phyloP scores from a whole-genome alignment of 148 eudicot genomes.

The Suaeda aralocaspica region DNA sequence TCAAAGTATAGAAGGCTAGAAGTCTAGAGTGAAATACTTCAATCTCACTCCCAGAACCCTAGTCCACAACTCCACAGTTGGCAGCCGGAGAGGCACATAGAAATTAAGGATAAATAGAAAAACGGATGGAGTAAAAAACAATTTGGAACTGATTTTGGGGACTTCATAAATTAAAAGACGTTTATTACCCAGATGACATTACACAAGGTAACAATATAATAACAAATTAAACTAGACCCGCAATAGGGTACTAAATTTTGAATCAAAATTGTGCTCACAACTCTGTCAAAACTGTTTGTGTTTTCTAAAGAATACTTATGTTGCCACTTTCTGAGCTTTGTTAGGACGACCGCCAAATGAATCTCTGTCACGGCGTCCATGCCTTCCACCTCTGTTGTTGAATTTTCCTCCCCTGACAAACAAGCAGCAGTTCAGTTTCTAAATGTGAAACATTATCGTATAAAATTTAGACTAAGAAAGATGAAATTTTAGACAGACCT shows the following conservation, averaged over 20 bases:
- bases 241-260: neutral
- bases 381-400: slow-evolving; percentile 49
- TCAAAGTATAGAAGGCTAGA: too few species aligned
- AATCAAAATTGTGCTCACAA: slow-evolving; percentile 15
- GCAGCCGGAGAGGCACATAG: too few species aligned
- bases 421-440: slow-evolving; percentile 9
- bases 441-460: neutral
- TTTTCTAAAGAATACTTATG: slow-evolving; percentile 15
- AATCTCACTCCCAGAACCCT: too few species aligned
- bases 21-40: too few species aligned
- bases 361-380: slow-evolving; percentile 53
- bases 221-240: neutral
- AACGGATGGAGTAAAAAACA: too few species aligned
- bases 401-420: slow-evolving; percentile 65
- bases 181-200: neutral
- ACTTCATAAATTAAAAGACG: neutral
- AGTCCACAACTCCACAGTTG: too few species aligned
- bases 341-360: slow-evolving; percentile 43
- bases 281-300: slow-evolving; percentile 3
- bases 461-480: neutral
- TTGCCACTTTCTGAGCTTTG: slow-evolving; percentile 55
- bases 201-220: neutral
- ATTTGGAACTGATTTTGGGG: too few species aligned
- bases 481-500: slow-evolving; percentile 33
- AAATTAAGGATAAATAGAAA: too few species aligned